Evolutionary conservation across 2,329 filamentous ascomycete genomes (phyloP).

Genomic region (Seiridium cupressi): DNA sequence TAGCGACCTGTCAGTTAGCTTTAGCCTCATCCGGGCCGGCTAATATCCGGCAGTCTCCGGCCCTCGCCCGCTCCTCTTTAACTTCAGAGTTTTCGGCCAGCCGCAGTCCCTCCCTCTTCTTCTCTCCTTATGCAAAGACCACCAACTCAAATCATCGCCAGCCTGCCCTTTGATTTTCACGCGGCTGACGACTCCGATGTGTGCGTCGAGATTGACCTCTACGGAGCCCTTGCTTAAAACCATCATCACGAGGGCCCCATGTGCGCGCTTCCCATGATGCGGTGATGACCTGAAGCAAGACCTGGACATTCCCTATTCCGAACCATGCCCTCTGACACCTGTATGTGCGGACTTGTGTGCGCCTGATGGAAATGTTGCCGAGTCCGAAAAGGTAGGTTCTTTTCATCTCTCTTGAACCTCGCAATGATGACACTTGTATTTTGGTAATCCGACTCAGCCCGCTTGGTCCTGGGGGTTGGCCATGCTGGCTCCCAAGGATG

Average conservation of each 20-base stretch:
- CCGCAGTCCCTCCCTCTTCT: slow-evolving; percentile 18
- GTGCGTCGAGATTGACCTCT: slow-evolving; percentile 56
- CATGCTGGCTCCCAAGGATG: background rate
- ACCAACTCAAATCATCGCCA: slow-evolving; percentile 43
- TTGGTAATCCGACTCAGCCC: slow-evolving; percentile 8
- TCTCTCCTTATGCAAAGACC: slow-evolving; percentile 37
- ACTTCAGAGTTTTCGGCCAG: slow-evolving; percentile 13
- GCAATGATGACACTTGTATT: slow-evolving; percentile 5
- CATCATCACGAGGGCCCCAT: slow-evolving; percentile 67
- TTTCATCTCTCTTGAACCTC: background rate
- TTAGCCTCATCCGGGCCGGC: background rate
- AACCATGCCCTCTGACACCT: too few relatives aligned
- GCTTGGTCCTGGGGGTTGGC: background rate
- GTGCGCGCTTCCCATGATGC: slow-evolving; percentile 59
- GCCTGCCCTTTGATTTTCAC: slow-evolving; percentile 29
- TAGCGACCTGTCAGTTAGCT: too few relatives aligned
- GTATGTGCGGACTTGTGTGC: too few relatives aligned
- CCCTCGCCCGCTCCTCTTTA: background rate
- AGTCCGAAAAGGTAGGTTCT: background rate
- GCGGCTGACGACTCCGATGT: slow-evolving; percentile 51
- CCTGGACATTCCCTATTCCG: slow-evolving; percentile 41
- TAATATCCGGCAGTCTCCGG: background rate
- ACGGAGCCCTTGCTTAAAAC: slow-evolving; percentile 62
- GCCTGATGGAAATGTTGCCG: too few relatives aligned
- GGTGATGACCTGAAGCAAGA: slow-evolving; percentile 67